Base-by-base conservation (phyloP, 202 grass and related monocot species). In the Saccharum hybrid region DNA sequence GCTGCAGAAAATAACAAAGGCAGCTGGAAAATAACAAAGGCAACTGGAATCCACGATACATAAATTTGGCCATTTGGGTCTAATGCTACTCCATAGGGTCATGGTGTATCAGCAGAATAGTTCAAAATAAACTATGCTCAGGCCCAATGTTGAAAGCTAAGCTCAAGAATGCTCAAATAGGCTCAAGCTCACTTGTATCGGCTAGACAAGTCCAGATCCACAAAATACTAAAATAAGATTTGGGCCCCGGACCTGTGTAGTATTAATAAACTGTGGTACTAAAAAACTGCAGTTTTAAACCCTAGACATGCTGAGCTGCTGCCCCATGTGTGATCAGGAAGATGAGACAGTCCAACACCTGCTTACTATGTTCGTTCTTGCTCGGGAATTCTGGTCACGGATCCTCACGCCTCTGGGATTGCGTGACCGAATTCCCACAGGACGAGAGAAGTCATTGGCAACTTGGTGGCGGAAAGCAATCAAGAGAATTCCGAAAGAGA, bases 111-210 rank as follows among this genome's bases (percentile, higher is more conserved):
- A 56, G 33, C 33, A 83, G 61, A 39, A 83, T 16, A 41, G 5
- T 7, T 57, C 33, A 57, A 51, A 74, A 65, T 46, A 73, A 28
- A 21, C 41, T 64, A 74, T 72, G 9, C 33, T 49, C 31, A 72
- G 46, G 69, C 31, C 23, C 13, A 51, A 30, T 16, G 10, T 31
- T 51, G 13, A 71, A 4, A 11, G 2, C 42, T 69, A 18, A 59
- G 38, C 68, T 66, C 11, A 31, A 41, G 62, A 18, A 19, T 30
- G 71, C 19, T 63, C 10, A 71, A 30, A 46, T 49, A 71, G 40
- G 28, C 12, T 70, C 11, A 46, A 46, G 2, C 19, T 48, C 2
- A 26, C 26, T 46, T 48, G 9, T 40, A 41, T n/a, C 1, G 6
- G 38, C 11, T 33, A 21, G 18, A 46, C 16, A 49, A 8, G 51